Evolutionary conservation across 371 early-diverging fungal genomes (phyloP).

Genomic region (Lichtheimia ramosa): DNA sequence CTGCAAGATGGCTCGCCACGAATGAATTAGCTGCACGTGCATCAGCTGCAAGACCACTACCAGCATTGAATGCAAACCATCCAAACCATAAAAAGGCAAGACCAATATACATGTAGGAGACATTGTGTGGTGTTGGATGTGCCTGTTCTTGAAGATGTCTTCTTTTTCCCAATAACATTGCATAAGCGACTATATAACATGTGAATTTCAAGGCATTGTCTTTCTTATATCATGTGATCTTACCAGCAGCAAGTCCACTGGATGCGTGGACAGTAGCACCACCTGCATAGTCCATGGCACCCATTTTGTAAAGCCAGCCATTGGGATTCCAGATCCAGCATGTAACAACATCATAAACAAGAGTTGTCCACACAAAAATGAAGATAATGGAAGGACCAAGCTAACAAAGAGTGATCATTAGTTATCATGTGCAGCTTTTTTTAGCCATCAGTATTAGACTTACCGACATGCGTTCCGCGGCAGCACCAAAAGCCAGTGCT

Average conservation of each 20-base stretch:
- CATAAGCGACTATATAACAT: constrained; percentile 60
- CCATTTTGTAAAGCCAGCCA: constrained; percentile 74
- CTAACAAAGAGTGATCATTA: constrained; percentile 2
- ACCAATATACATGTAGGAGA: constrained; percentile 79
- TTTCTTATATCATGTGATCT: too few relatives aligned
- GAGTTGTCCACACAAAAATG: constrained; percentile 82
- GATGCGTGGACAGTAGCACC: constrained; percentile 87
- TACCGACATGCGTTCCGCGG: constrained; percentile 79
- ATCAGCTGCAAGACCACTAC: constrained; percentile 67
- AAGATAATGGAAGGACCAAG: constrained; percentile 77
- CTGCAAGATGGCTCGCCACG: constrained; percentile 71
- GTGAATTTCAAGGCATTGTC: too few relatives aligned
- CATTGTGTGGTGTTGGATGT: constrained; percentile 76
- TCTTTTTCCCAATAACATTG: constrained; percentile 74
- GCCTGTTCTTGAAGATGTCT: constrained; percentile 63
- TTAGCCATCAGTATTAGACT: not conserved
- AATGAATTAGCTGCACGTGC: constrained; percentile 76
- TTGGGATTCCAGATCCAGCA: constrained; percentile 87
- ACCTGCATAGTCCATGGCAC: constrained; percentile 82
- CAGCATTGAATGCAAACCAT: constrained; percentile 41
- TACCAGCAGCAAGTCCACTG: constrained; percentile 74
- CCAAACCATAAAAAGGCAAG: constrained; percentile 77
- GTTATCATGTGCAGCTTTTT: not conserved
- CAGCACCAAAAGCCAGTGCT: constrained; percentile 81
- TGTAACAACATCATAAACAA: constrained; percentile 77